Evolutionary conservation across 345 rosid genomes (phyloP), one percentile per base, ranked within the genome.

Genomic region (Salix viminalis): DNA sequence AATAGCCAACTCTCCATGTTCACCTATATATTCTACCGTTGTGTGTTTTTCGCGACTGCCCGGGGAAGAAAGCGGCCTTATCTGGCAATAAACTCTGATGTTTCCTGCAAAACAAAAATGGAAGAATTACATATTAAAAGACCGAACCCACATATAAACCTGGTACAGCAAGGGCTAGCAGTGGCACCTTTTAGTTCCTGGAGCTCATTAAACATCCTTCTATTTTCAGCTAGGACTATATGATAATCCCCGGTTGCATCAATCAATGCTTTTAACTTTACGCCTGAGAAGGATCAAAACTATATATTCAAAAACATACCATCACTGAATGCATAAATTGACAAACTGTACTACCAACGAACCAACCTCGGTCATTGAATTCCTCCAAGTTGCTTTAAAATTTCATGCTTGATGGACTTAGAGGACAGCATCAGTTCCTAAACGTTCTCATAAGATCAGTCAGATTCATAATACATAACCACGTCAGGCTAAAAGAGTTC

Each of bases 121-220:
- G 76, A 72, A 71, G 30, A 54, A 21, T 64, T 26, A 74, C 12
- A 67, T 30, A 36, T 41, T n/a, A 10, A 65, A 44, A 28, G 48
- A 24, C 21, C 46, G 41, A 24, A 72, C 58, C 19, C 10, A 19
- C n/a, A 28, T 28, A 50, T 32, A 75, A 70, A n/a, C 13, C 75
- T 30, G 15, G 15, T 41, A 68, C 68, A 58, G n/a, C 23, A 64
- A 71, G 67, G n/a, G 48, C 42, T 24, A 42, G 56, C 42, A 15
- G 24, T 1, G 24, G 36, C 71, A 93, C 99, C 99, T 96, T 89
- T 93, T 75, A 93, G 81, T 77, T 96, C 99, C 78, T 96, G 98
- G 73, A 96, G 86, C 86, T 96, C 99, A 60, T 92, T 96, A 80
- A 89, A 96, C 66, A 96, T 76, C 86, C 74, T 92, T 54, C 89